Conservation (phyloP, 768 basidiomycete species). For the Xerocomellus chrysenteron region DNA sequence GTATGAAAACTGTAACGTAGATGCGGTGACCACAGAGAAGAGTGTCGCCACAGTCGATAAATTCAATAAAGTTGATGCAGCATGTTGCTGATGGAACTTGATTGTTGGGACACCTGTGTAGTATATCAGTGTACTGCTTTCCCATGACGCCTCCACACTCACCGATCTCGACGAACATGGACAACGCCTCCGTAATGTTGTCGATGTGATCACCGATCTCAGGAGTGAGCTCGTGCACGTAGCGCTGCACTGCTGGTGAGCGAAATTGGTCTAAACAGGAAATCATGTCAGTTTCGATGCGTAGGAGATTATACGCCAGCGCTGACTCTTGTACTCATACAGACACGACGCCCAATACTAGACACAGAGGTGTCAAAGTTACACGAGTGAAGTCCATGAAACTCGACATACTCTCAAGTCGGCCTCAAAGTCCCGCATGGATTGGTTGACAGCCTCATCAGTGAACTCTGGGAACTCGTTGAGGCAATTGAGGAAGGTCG, state of each 20-base stretch:
- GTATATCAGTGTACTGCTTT: constrained; percentile 28
- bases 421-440: constrained; percentile 48
- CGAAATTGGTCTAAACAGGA: constrained; percentile 44
- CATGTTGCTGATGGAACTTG: constrained; percentile 53
- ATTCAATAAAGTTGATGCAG: constrained; percentile 47
- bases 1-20: constrained; percentile 49
- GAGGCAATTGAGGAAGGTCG: constrained; percentile 51
- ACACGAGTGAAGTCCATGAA: background rate
- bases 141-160: constrained; percentile 22
- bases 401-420: constrained; percentile 44
- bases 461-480: constrained; percentile 59
- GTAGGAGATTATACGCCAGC: background rate
- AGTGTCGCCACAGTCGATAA: constrained; percentile 54
- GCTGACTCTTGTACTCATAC: constrained; percentile 44
- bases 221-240: constrained; percentile 49
- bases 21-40: constrained; percentile 54
- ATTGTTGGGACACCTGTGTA: constrained; percentile 52
- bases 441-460: constrained; percentile 51
- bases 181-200: constrained; percentile 49
- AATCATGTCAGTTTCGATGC: constrained; percentile 7
- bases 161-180: constrained; percentile 56
- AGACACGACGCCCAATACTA: constrained; percentile 58
- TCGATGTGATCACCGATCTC: constrained; percentile 57
- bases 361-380: constrained; percentile 11
- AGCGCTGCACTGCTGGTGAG: constrained; percentile 52